Evolutionary conservation across 108 stramenopile genomes (phyloP), one percentile per base, ranked within the genome.

Genomic region (Mediolabrus comicus): DNA sequence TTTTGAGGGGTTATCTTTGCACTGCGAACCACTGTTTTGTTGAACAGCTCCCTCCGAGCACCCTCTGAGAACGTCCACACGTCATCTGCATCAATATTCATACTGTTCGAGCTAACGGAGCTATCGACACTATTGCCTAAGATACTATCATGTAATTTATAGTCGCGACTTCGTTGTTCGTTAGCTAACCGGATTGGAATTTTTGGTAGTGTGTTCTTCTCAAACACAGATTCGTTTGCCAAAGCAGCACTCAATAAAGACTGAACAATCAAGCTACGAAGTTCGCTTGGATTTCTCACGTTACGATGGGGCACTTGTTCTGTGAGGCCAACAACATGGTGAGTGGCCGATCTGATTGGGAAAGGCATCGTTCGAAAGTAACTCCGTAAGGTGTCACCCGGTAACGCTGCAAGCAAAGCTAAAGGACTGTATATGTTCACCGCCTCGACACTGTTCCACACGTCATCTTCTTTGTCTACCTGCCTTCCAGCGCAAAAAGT

Each of bases 351-450:
- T 38, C 77, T 35, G 38, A 79, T 72, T 26, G 72, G 66, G 43
- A 79, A 79, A 3, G 77, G 72, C 77, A 79, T 73, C 16, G 77
- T 79, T 41, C 67, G 66, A 27, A 79, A 79, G 58, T 79, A 79
- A 29, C 58, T 67, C 28, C 67, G 58, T 5, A 79, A 27, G 1
- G 77, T 79, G 38, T 67, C 65, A 3, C 77, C 77, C 3, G 77
- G 77, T 58, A 79, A 54, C 22, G 77, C 72, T n/a, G 77, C 77
- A 60, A 79, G 53, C 11, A 79, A 49, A 9, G 77, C 77, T 39
- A 79, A 73, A 31, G 77, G 77, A 36, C 75, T 79, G 72, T 79
- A 79, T 13, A 79, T 72, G 29, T 79, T 79, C 14, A 79, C 73
- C 60, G 77, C 65, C 14, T 79, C 73, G 26, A 79, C 72, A 25